phyloP scores from a whole-genome alignment of 768 basidiomycete species.

The Mycena sanguinolenta region DNA sequence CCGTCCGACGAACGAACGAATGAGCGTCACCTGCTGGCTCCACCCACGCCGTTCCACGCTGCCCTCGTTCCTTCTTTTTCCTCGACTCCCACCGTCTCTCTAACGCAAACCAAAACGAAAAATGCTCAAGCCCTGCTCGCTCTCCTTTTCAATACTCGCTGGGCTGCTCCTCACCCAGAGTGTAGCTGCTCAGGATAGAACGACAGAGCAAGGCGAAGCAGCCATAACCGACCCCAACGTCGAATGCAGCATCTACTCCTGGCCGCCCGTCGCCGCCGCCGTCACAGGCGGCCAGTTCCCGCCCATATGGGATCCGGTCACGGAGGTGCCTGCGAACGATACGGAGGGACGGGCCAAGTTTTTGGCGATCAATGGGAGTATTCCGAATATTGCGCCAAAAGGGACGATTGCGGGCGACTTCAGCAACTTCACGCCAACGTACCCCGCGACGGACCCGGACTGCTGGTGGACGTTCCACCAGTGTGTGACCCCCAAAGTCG shows the following conservation, averaged over 20 bases:
- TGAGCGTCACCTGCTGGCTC: too few relatives aligned
- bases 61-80: too few relatives aligned
- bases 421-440: slow-evolving; percentile 31
- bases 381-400: slow-evolving; percentile 22
- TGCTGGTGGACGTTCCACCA: slow-evolving; percentile 50
- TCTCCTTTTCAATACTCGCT: too few relatives aligned
- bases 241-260: slow-evolving; percentile 26
- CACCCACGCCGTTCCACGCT: too few relatives aligned
- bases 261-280: slow-evolving; percentile 21
- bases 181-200: slow-evolving; percentile 21
- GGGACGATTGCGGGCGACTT: slow-evolving; percentile 20
- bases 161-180: too few relatives aligned
- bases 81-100: too few relatives aligned
- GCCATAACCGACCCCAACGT: slow-evolving; percentile 2
- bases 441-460: slow-evolving; percentile 48
- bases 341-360: slow-evolving; percentile 22
- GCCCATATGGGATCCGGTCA: slow-evolving; percentile 15
- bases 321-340: slow-evolving; percentile 12
- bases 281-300: slow-evolving; percentile 4
- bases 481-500: slow-evolving; percentile 50
- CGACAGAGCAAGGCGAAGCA: slow-evolving; percentile 18
- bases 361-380: slow-evolving; percentile 14
- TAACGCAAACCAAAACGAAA: too few relatives aligned
- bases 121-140: too few relatives aligned
- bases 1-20: too few relatives aligned